Conservation (phyloP, 768 basidiomycete species). For the Lentinula edodes region DNA sequence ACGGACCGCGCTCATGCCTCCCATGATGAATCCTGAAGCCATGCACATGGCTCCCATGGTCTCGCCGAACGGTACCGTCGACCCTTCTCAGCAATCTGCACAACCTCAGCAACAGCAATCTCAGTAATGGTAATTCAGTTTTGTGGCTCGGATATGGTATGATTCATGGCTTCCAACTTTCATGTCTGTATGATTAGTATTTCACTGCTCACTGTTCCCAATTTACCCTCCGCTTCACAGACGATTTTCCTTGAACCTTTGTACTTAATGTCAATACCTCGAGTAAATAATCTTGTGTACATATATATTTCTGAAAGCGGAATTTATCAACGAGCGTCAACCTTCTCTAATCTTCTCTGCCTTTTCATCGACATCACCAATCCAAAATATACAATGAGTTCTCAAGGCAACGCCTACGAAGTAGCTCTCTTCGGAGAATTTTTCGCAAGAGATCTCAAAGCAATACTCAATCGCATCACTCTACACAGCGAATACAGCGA, state of each 20-base stretch:
- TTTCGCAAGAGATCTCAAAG: constrained; percentile 67
- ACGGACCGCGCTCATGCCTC: constrained; percentile 61
- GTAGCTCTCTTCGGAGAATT: constrained; percentile 82
- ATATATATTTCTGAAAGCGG: no score
- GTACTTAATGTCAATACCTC: background rate
- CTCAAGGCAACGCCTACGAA: constrained; percentile 56
- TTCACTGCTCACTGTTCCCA: background rate
- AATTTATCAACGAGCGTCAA: background rate
- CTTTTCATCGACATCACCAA: no score
- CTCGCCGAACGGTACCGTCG: background rate
- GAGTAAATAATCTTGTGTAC: background rate
- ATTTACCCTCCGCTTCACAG: background rate
- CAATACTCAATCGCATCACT: constrained; percentile 77
- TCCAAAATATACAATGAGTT: constrained; percentile 30
- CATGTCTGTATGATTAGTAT: background rate
- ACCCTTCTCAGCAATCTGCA: background rate
- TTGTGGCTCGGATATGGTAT: background rate
- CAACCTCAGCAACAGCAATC: background rate
- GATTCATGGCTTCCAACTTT: background rate
- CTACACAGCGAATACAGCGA: constrained; percentile 75
- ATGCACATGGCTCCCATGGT: constrained; percentile 7
- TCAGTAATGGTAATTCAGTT: background rate
- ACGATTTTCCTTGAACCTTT: background rate
- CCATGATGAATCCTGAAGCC: constrained; percentile 17
- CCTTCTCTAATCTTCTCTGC: background rate